Evolutionary conservation across 768 basidiomycete genomes (phyloP).

Genomic region (Hypholoma fasciculare): DNA sequence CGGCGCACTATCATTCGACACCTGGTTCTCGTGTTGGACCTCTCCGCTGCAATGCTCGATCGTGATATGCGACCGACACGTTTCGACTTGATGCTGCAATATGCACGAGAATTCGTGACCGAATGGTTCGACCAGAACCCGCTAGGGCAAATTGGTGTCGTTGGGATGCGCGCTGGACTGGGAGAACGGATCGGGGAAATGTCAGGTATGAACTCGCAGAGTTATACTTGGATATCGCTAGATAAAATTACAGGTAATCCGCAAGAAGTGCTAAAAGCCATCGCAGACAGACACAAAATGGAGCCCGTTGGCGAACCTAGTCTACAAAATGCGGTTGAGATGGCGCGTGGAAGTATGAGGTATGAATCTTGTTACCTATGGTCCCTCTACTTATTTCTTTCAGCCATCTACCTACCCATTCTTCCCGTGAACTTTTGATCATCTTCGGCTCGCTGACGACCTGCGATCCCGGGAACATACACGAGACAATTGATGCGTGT

Average conservation of each 20-base stretch:
- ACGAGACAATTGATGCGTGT: slow-evolving; percentile 88
- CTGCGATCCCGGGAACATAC: slow-evolving; percentile 95
- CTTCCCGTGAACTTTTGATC: slow-evolving; percentile 92
- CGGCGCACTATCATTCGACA: slow-evolving; percentile 97
- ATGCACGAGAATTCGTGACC: slow-evolving; percentile 85
- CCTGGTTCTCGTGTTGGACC: slow-evolving; percentile 87
- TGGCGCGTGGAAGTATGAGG: slow-evolving; percentile 95
- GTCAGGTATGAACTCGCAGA: slow-evolving; percentile 61
- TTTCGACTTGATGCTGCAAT: slow-evolving; percentile 88
- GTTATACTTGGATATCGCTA: background rate
- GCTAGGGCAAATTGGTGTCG: slow-evolving; percentile 92
- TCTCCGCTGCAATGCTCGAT: slow-evolving; percentile 91
- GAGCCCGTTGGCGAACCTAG: slow-evolving; percentile 93
- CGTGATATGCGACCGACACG: slow-evolving; percentile 95
- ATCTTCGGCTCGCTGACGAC: slow-evolving; percentile 96
- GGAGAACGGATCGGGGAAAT: slow-evolving; percentile 91
- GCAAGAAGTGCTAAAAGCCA: slow-evolving; percentile 87
- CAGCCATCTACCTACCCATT: slow-evolving; percentile 97
- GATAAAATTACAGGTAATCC: slow-evolving; percentile 72
- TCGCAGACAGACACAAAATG: slow-evolving; percentile 84
- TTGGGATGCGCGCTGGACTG: slow-evolving; percentile 88
- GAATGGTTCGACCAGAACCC: slow-evolving; percentile 99
- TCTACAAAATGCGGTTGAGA: slow-evolving; percentile 96
- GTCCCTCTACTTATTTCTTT: slow-evolving; percentile 1
- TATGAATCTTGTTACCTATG: slow-evolving; percentile 28